Evolutionary conservation across 2,329 filamentous ascomycete species (phyloP).

Genomic region (Alternaria triticimaculans): DNA sequence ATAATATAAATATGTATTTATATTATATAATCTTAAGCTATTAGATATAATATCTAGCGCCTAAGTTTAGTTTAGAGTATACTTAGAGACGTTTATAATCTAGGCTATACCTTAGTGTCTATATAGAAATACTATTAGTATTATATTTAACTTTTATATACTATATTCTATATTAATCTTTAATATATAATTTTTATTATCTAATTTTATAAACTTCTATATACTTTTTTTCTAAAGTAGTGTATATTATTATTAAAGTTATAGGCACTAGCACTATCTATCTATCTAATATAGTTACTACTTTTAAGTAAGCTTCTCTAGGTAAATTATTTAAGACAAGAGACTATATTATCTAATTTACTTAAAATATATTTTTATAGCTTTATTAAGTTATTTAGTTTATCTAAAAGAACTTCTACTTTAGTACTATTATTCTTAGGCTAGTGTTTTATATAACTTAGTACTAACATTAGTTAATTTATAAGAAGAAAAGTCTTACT

Average conservation of each 20-base stretch:
- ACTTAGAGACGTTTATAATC: background rate
- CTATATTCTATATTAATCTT: background rate
- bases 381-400: conserved; percentile 1
- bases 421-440: background rate
- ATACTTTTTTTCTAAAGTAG: background rate
- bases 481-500: background rate
- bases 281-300: background rate
- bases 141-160: background rate
- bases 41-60: background rate
- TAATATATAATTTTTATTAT: background rate
- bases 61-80: background rate
- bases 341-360: background rate
- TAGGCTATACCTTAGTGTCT: background rate
- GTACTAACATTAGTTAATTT: background rate
- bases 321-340: background rate
- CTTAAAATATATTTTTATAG: background rate
- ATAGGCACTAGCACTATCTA: background rate
- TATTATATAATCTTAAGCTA: background rate
- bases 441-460: background rate
- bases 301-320: background rate
- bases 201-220: background rate
- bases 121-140: background rate
- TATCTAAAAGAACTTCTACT: background rate
- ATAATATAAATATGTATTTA: background rate
- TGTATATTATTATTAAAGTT: background rate